phyloP scores from a whole-genome alignment of 2,329 filamentous ascomycete genomes.

The Stromatinia cepivora region DNA sequence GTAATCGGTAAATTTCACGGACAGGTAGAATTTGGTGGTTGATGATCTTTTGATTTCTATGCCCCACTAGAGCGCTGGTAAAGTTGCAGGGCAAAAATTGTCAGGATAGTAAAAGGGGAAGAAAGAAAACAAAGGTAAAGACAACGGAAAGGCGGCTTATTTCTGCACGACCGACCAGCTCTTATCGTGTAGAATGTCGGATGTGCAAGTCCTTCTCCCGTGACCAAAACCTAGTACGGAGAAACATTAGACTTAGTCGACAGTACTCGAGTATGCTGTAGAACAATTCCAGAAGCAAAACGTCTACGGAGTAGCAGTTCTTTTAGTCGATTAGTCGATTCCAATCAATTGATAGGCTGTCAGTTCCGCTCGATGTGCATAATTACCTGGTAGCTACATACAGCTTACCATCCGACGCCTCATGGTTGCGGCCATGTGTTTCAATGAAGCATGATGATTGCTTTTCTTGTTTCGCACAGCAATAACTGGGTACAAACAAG shows the following conservation, averaged over 20 bases:
- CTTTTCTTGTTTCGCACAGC: neutral
- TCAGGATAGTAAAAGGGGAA: neutral
- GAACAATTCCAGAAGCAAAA: conserved; percentile 8
- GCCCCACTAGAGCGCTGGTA: conserved; percentile 21
- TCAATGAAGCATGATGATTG: neutral
- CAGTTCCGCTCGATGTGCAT: neutral
- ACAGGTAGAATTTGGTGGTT: neutral
- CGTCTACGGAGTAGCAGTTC: too few species aligned
- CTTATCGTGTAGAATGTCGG: conserved; percentile 4
- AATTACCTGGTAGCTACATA: neutral
- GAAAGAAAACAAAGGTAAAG: neutral
- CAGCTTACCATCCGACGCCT: conserved; percentile 2
- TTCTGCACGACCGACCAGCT: conserved; percentile 13
- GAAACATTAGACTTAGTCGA: neutral
- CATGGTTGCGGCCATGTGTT: neutral
- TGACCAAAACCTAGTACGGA: neutral
- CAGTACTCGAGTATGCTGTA: neutral
- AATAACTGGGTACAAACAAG: neutral
- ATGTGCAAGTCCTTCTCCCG: conserved; percentile 2
- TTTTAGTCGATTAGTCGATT: neutral
- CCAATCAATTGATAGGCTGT: neutral
- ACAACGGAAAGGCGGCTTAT: conserved; percentile 1
- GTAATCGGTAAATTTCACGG: conserved; percentile 15
- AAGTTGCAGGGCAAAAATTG: neutral
- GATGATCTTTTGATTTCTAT: conserved; percentile 20